Evolutionary conservation across 1,284 basidiomycete species (phyloP), one percentile per base, ranked within the genome.

Genomic region (Irpex sp.): DNA sequence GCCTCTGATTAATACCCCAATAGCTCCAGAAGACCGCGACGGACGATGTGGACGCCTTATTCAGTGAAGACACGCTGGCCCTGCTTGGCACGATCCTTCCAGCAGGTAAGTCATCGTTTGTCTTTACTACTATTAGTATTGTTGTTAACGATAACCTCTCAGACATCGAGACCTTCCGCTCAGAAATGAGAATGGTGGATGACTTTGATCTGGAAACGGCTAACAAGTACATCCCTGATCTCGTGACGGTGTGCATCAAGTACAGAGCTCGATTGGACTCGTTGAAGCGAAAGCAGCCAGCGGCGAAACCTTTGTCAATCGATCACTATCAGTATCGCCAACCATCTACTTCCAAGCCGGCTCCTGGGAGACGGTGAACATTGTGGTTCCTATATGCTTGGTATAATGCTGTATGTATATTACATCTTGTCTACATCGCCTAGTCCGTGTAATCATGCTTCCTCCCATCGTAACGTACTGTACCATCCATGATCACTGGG

Each of bases 381-480:
- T 51, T 3, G 49, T 7, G 2, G 40, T 44, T 44, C 5, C 11
- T 21, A 51, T 51, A 51, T 51, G 7, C 2, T 51, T 51, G 49
- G 17, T 19, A 51, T 51, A 9, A 51, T 19, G 8, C 49, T 51
- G 17, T 19, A 17, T 51, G n/a, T 51, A n/a, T 17, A 8, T n/a
- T 51, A 51, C 49, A 51, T 56, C 7, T 56, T n/a, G 21, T 13
- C 13, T 52, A 61, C 56, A n/a, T 62, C 11, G 21, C 26, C 21
- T 51, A 51, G 21, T 56, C 7, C 26, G 4, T 8, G 7, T 56
- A 6, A 34, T 56, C n/a, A 56, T 36, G 54, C 15, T 49, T 65
- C 64, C 26, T 65, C 64, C 62, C 62, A 65, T 17, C 54, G 38
- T 15, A 63, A 51, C 19, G 64, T 65, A 37, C 64, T 65, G 36